Base-by-base conservation (phyloP, 768 basidiomycete species). In the Fistulinella prunicolor region DNA sequence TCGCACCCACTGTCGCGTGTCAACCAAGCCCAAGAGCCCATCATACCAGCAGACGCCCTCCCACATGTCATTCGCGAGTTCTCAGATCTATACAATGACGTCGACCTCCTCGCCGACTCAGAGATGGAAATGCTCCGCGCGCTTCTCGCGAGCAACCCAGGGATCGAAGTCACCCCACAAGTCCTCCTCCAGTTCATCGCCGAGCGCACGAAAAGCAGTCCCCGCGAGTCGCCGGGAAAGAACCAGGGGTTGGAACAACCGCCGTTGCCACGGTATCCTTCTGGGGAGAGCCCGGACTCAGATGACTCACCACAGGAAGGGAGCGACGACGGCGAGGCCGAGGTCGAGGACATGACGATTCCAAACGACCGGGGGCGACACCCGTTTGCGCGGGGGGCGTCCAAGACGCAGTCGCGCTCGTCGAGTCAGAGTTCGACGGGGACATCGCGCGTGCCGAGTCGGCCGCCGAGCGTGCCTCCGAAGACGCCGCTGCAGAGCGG, bases 11-110 rank as follows among this genome's bases (percentile, higher is more conserved):
- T 79, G 38, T 78, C 79, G 32, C 75, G 79, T 61, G 59, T 71
- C 44, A 82, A 83, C 60, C 77, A 81, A 19, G 68, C 74, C 17
- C 80, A 79, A 44, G 80, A 82, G 47, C 78, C 83, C 28, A 75
- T 77, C 17, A 81, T 91, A 55, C 86, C 87, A 12, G 88, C 79
- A 37, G 76, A 80, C 52, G 78, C 76, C n/a, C 78, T 91, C 30
- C 74, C 83, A 28, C 83, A 87, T 57, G 78, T 91, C 24, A 76
- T 91, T 37, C 74, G 77, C 38, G 71, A 78, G 14, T 86, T 86
- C 58, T 79, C 80, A 4, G 72, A 82, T 24, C 65, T 77, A 5
- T 82, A 82, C 60, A 69, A 78, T 51, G 80, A 81, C 10, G 70
- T 76, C 17, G 76, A 85, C 53, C 77, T 91, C n/a, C 70, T 93